Base-by-base conservation (phyloP, 352 stramenopile species). In the Blastocystis sp. region DNA sequence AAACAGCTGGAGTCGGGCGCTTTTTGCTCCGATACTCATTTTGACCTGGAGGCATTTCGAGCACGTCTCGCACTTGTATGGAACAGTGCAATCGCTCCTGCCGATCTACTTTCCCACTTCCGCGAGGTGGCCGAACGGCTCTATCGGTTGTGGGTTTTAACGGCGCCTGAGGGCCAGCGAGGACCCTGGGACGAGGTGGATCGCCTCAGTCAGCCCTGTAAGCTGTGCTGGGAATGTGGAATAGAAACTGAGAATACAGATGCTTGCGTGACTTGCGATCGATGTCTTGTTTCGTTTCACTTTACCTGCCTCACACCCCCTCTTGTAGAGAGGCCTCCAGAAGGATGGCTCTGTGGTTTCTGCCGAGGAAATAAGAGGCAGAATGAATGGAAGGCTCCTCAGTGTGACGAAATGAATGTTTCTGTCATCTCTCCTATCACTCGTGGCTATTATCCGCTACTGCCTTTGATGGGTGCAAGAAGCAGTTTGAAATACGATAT, bases 121-220 rank as follows among this genome's bases (percentile, higher is more conserved):
- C 29, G 66, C 41, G 18, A 26, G 39, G 23, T 39, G 43, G 59
- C 54, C 0, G 18, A 34, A 2, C 9, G n/a, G 9, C 53, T 87
- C 8, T 76, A 76, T 34, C 43, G 77, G 2, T 37, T 13, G 13
- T 87, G 76, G 76, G 76, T 87, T 9, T 18, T 55, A 45, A 29
- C 69, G 9, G 76, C 59, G 6, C n/a, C 34, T 20, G 34, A 69
- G 53, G 63, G 39, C 3, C 41, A 87, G 39, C 8, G 76, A 47
- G 76, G 76, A n/a, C 76, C 76, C 5, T 87, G 76, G 76, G 59
- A 73, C 53, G 76, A 87, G 39, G 76, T 75, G 3, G 50, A 23
- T 7, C 76, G 53, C n/a, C 37, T 87, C 26, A 45, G 63, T n/a
- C 76, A 87, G 63, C 41, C 41, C n/a, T 87, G 76, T 41, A 87